Percentiles rank a stretch among this genome's conserved stretches.
Conservation (phyloP, 192 early-diverging fungal genomes). For the Entophlyctis helioformis region DNA sequence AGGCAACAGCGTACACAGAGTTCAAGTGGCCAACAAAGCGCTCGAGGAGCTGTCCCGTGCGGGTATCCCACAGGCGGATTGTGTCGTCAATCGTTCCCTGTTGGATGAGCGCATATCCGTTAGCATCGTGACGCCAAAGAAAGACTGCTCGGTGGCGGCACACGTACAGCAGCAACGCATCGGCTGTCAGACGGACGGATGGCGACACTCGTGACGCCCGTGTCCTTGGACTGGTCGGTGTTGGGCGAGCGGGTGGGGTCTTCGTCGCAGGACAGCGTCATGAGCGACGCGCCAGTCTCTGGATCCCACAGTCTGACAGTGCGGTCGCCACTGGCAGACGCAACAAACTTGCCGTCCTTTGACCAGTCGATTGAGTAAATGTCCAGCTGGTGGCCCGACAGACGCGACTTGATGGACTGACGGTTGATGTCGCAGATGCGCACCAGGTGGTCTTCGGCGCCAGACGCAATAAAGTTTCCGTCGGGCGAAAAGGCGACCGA, state of each 20-base stretch:
- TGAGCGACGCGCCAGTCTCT: constrained; percentile 57
- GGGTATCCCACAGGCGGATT: constrained; percentile 84
- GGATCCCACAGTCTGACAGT: constrained; percentile 66
- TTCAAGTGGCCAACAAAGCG: constrained; percentile 90
- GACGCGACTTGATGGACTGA: constrained; percentile 22
- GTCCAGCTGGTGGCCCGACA: constrained; percentile 87
- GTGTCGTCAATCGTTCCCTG: constrained; percentile 83
- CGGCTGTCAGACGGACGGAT: constrained; percentile 73
- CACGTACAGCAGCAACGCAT: constrained; percentile 59
- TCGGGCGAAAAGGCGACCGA: constrained; percentile 94
- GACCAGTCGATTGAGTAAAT: constrained; percentile 95
- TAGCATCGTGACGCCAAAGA: too few relatives aligned
- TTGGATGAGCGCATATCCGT: not conserved
- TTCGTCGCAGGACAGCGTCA: constrained; percentile 69
- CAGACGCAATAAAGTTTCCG: constrained; percentile 79
- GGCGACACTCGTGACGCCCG: constrained; percentile 90
- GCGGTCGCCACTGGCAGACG: constrained; percentile 58
- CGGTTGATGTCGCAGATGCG: constrained; percentile 52
- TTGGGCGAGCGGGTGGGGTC: constrained; percentile 8
- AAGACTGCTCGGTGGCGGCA: not conserved
- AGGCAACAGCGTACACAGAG: constrained; percentile 91
- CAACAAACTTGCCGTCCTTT: constrained; percentile 76
- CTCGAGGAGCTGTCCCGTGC: constrained; percentile 68
- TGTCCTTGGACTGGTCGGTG: constrained; percentile 74
- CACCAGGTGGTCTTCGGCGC: constrained; percentile 92